phyloP scores from a whole-genome alignment of 257 asterid species.

The Scutellaria minor region DNA sequence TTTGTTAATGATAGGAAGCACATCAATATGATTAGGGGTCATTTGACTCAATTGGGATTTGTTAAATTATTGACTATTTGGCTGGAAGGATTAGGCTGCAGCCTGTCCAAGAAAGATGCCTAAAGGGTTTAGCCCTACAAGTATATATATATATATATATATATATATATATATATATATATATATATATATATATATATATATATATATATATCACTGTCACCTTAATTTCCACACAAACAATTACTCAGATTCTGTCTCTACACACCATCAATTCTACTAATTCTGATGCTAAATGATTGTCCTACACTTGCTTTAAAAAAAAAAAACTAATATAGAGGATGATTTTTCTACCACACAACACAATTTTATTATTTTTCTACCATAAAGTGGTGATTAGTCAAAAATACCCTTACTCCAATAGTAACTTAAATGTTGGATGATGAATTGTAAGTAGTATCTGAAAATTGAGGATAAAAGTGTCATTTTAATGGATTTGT shows the following conservation, averaged over 20 bases:
- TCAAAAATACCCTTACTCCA: too few relatives aligned
- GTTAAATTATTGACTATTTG: conserved; percentile 21
- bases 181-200: too few relatives aligned
- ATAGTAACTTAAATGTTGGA: too few relatives aligned
- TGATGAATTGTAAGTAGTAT: too few relatives aligned
- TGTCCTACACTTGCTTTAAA: background rate
- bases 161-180: too few relatives aligned
- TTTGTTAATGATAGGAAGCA: background rate
- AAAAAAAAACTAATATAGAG: too few relatives aligned
- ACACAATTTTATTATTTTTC: too few relatives aligned
- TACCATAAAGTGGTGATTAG: too few relatives aligned
- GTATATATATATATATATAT: background rate
- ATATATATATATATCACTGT: conserved; percentile 1
- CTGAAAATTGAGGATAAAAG: too few relatives aligned
- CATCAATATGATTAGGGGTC: conserved; percentile 1
- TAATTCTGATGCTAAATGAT: conserved; percentile 29
- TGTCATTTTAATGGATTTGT: too few relatives aligned
- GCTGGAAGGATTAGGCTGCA: conserved; percentile 32
- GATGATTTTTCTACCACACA: too few relatives aligned
- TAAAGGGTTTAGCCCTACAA: background rate
- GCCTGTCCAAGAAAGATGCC: conserved; percentile 42
- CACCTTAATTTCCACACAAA: conserved; percentile 31
- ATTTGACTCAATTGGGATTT: conserved; percentile 7
- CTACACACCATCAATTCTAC: conserved; percentile 24
- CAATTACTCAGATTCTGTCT: conserved; percentile 43